Conservation (phyloP, 805 yeast genomes). For the Sugiyamaella americana region DNA sequence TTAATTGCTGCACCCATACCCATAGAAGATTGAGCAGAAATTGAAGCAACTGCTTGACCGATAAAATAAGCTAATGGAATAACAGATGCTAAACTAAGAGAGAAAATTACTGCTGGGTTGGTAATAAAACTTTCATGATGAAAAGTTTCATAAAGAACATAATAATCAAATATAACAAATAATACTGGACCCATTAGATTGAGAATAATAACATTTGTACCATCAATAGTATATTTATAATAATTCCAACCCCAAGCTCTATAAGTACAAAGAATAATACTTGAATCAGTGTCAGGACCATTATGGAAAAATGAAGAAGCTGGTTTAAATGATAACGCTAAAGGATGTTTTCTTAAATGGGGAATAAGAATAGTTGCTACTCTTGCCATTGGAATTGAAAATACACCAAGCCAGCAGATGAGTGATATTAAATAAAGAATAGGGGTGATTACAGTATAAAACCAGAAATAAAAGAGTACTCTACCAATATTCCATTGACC, state of each 20-base stretch:
- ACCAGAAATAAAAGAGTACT: conserved; percentile 63
- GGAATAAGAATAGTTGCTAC: conserved; percentile 59
- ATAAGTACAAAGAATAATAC: conserved; percentile 77
- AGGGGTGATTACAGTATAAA: conserved; percentile 68
- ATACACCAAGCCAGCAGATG: conserved; percentile 73
- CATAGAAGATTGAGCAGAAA: conserved; percentile 97
- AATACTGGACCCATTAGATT: conserved; percentile 73
- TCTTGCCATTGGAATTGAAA: conserved; percentile 91
- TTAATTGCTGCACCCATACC: conserved; percentile 97
- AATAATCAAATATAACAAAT: conserved; percentile 77
- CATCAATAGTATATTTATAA: conserved; percentile 93
- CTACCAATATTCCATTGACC: conserved; percentile 89
- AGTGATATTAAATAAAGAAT: conserved; percentile 48
- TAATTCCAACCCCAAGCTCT: conserved; percentile 89
- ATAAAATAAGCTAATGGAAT: conserved; percentile 94
- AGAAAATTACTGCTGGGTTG: conserved; percentile 60
- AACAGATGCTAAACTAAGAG: conserved; percentile 72
- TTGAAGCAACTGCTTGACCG: conserved; percentile 99
- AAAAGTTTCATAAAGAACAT: conserved; percentile 46
- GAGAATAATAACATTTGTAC: conserved; percentile 88
- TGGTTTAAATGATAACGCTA: conserved; percentile 72
- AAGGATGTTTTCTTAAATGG: conserved; percentile 84
- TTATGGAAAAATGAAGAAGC: conserved; percentile 25
- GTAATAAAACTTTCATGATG: conserved; percentile 42
- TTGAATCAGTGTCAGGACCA: conserved; percentile 30